A percentile compares a stretch with the other conserved stretches of the same genome.
Evolutionary conservation across 2,329 filamentous ascomycete species (phyloP).

Genomic region (Pleurostoma richardsiae): DNA sequence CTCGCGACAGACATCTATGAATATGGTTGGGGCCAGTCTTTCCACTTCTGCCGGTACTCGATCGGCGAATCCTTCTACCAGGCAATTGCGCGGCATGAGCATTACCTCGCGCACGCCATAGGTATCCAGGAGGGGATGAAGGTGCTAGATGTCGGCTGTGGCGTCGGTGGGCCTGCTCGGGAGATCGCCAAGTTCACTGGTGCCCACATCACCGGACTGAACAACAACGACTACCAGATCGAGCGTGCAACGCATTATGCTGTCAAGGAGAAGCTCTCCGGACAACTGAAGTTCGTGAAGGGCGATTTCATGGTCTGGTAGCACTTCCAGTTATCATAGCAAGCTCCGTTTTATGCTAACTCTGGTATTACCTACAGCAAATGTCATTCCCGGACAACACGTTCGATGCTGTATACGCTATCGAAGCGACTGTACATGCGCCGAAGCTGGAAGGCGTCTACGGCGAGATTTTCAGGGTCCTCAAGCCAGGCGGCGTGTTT

Average conservation of each 20-base stretch:
- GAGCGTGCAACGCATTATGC: constrained; percentile 87
- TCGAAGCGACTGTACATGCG: constrained; percentile 94
- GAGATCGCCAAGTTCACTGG: constrained; percentile 97
- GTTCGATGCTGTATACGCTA: constrained; percentile 94
- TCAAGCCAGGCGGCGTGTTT: constrained; percentile 94
- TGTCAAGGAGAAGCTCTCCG: constrained; percentile 69
- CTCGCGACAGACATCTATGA: constrained; percentile 95
- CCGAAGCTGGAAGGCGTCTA: constrained; percentile 89
- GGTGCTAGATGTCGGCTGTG: constrained; percentile 93
- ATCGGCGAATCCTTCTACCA: constrained; percentile 82
- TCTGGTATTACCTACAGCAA: constrained; percentile 49
- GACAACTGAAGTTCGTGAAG: constrained; percentile 84
- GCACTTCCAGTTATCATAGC: not conserved
- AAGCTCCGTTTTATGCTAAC: constrained; percentile 4
- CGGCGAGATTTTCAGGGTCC: constrained; percentile 86
- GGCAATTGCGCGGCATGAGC: constrained; percentile 93
- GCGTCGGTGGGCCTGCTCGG: constrained; percentile 89
- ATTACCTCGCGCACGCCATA: constrained; percentile 91
- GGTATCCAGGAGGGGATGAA: constrained; percentile 80
- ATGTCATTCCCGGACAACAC: constrained; percentile 90
- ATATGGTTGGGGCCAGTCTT: constrained; percentile 92
- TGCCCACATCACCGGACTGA: constrained; percentile 82
- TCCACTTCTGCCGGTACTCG: constrained; percentile 96
- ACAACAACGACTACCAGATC: constrained; percentile 99
- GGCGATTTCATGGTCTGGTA: constrained; percentile 82